Percentiles rank a stretch among this genome's conserved stretches.
Evolutionary conservation across 2,329 filamentous ascomycete genomes (phyloP).

Genomic region (Thielaviopsis euricoi): DNA sequence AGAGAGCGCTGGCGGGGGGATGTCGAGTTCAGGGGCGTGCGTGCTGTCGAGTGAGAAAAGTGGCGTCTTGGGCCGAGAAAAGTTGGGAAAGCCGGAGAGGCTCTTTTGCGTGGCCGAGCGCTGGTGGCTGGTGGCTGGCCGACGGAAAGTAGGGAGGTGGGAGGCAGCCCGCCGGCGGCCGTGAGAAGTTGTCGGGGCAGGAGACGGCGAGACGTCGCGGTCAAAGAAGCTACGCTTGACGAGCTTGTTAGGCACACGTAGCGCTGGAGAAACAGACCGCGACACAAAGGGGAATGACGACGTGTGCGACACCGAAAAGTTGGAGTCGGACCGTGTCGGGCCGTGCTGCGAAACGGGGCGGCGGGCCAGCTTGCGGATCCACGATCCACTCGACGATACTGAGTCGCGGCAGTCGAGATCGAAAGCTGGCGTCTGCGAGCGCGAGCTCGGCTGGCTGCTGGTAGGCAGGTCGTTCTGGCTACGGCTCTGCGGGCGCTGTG

Average conservation of each 20-base stretch:
- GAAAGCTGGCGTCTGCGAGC: conserved; percentile 14
- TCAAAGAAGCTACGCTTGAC: conserved; percentile 52
- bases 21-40: background rate
- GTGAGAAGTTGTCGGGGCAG: conserved; percentile 17
- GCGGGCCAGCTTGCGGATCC: conserved; percentile 55
- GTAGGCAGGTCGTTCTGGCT: conserved; percentile 16
- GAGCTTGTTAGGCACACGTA: conserved; percentile 47
- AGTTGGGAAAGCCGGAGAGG: conserved; percentile 26
- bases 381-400: conserved; percentile 43
- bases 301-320: conserved; percentile 20
- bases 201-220: background rate
- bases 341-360: conserved; percentile 48
- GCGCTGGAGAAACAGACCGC: conserved; percentile 12
- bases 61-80: background rate
- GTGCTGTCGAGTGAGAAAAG: conserved; percentile 1
- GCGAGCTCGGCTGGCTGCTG: conserved; percentile 11
- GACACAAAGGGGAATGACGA: conserved; percentile 31
- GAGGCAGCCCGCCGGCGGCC: conserved; percentile 36
- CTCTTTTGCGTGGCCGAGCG: conserved; percentile 43
- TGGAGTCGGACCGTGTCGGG: conserved; percentile 40
- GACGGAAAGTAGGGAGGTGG: conserved; percentile 48
- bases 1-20: background rate
- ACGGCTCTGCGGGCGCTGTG: conserved; percentile 1
- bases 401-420: conserved; percentile 37
- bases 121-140: conserved; percentile 67